Percentiles rank a stretch among this genome's conserved stretches.
phyloP scores from a whole-genome alignment of 352 stramenopile species.

The Phytophthora nicotianae region DNA sequence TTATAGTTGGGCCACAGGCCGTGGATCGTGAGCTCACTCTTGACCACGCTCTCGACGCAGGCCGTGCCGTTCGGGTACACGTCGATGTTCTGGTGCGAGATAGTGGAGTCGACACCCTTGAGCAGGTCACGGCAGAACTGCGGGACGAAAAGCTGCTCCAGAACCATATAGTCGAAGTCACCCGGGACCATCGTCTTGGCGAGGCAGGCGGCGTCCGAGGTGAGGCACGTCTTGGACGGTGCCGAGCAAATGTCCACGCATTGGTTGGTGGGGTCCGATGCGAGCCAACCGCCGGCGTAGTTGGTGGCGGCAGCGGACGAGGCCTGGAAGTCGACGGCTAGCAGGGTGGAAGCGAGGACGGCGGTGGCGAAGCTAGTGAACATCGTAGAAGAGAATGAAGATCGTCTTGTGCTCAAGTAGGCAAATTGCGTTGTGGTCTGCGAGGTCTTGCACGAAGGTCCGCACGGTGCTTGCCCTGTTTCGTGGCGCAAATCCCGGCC shows the following conservation, averaged over 20 bases:
- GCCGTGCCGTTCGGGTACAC: constrained; percentile 61
- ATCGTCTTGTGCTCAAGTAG: constrained; percentile 9
- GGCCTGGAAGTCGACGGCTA: constrained; percentile 30
- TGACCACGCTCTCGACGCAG: constrained; percentile 48
- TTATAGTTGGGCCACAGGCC: constrained; percentile 82
- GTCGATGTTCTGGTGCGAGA: constrained; percentile 81
- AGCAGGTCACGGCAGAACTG: constrained; percentile 84
- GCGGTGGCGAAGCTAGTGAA: constrained; percentile 25
- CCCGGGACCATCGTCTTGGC: constrained; percentile 61
- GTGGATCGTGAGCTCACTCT: constrained; percentile 75
- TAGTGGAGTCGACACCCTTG: constrained; percentile 66
- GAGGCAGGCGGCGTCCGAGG: constrained; percentile 48
- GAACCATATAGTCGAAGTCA: constrained; percentile 78
- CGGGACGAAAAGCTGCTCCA: constrained; percentile 82
- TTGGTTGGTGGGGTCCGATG: constrained; percentile 43
- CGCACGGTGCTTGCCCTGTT: too few species aligned
- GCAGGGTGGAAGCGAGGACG: constrained; percentile 33
- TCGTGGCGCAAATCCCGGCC: constrained; percentile 21
- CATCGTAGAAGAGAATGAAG: constrained; percentile 5
- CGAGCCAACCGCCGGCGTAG: constrained; percentile 64
- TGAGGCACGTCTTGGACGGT: constrained; percentile 60
- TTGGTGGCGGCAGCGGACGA: constrained; percentile 41
- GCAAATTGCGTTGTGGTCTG: constrained; percentile 21
- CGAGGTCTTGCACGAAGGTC: too few species aligned
- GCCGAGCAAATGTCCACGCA: constrained; percentile 83